Conservation (phyloP, 2,329 filamentous ascomycete genomes). For the Dactylellina cionopaga region DNA sequence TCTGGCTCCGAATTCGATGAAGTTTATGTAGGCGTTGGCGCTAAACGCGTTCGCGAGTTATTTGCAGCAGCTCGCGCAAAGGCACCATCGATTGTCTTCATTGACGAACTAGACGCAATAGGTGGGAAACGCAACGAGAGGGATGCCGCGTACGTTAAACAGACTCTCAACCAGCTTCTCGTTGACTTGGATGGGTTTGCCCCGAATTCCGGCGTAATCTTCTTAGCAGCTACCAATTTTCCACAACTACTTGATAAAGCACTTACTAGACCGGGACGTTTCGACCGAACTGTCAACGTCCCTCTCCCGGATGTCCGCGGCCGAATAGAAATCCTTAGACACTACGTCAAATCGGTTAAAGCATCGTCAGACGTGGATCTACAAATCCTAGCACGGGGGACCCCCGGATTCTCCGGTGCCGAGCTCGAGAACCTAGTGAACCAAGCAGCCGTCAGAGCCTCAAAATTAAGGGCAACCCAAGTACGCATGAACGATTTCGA, state of each 20-base stretch:
- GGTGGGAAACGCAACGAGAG: conserved; percentile 91
- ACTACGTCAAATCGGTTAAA: conserved; percentile 93
- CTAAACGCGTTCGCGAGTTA: conserved; percentile 94
- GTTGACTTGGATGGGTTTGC: conserved; percentile 98
- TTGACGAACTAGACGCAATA: conserved; percentile 93
- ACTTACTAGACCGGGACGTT: conserved; percentile 89
- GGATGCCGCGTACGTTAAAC: conserved; percentile 94
- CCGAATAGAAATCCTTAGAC: conserved; percentile 88
- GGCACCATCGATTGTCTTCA: conserved; percentile 92
- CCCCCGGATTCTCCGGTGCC: conserved; percentile 90
- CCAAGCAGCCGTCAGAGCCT: conserved; percentile 93
- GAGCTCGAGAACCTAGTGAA: conserved; percentile 98
- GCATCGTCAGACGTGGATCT: conserved; percentile 82
- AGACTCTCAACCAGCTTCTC: conserved; percentile 95
- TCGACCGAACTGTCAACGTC: conserved; percentile 91
- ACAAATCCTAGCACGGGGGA: conserved; percentile 83
- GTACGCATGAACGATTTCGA: conserved; percentile 86
- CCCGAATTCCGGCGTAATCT: conserved; percentile 91
- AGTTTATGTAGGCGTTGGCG: conserved; percentile 95
- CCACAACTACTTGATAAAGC: conserved; percentile 94
- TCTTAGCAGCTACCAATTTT: conserved; percentile 95
- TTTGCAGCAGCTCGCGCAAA: conserved; percentile 84
- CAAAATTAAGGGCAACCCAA: conserved; percentile 79
- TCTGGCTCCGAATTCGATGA: conserved; percentile 99
- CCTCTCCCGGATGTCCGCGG: conserved; percentile 91